A percentile compares a stretch with the other conserved stretches of the same genome.
Conservation (phyloP, 2,329 filamentous ascomycete species). For the Neoarthrinium moseri region DNA sequence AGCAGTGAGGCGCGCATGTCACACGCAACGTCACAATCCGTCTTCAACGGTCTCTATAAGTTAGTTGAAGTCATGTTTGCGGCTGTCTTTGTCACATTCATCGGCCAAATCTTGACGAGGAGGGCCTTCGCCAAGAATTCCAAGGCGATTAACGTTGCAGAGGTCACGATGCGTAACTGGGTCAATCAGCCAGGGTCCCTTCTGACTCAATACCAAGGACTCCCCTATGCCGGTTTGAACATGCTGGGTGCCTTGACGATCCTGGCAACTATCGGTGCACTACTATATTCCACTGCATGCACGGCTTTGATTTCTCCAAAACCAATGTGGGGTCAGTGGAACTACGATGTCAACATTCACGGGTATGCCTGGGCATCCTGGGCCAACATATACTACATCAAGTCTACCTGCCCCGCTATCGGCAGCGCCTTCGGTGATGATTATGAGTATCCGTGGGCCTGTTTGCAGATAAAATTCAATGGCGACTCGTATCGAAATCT, state of each 20-base stretch:
- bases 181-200: not conserved
- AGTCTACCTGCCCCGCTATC: not conserved
- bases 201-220: not conserved
- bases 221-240: not conserved
- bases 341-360: not conserved
- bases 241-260: not conserved
- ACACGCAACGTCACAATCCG: not conserved
- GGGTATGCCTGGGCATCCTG: not conserved
- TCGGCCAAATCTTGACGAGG: not conserved
- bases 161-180: conserved; percentile 3
- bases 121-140: not conserved
- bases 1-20: not conserved
- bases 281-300: not conserved
- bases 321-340: not conserved
- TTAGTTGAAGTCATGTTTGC: not conserved
- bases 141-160: conserved; percentile 2
- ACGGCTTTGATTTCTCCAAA: not conserved
- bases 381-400: conserved; percentile 1
- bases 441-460: not conserved
- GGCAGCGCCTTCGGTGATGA: not conserved
- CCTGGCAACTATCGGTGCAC: not conserved
- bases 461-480: not conserved
- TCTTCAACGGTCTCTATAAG: not conserved
- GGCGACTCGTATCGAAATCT: not conserved
- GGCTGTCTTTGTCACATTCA: not conserved